Evolutionary conservation across 1,284 basidiomycete species (phyloP), one percentile per base, ranked within the genome.

Genomic region (Microbotryum scabiosae): DNA sequence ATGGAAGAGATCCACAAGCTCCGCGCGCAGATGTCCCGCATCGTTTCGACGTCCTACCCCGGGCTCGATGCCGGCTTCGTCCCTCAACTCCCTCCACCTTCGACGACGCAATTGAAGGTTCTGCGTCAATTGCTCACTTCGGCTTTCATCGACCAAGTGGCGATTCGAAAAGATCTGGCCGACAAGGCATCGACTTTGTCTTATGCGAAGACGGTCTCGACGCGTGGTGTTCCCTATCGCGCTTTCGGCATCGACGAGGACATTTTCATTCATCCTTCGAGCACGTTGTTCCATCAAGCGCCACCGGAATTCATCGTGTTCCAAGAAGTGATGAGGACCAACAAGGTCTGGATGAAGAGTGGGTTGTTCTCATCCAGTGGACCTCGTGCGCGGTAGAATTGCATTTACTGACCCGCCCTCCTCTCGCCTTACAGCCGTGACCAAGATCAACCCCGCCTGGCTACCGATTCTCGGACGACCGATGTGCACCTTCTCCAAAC

Each of bases 1-100:
- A 98, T 99, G 93, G 89, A 97, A 76, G 96, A 99, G 77, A 96
- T 97, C 48, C 93, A 94, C 75, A 97, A 98, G 75, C 80, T 99
- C n/a, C 84, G 93, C 46, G 81, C 84, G 0, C 96, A 97, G 72
- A 87, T 97, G 61, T 88, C 82, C 70, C 84, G 80, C 67, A 92
- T 96, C 56, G 87, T 92, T 1, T 80, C 82, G 59, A 76, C 80
- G 26, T 84, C 85, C 70, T 88, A 88, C 69, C 80, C 85, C 1
- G 81, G 79, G 6, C 75, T 80, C 8, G 80, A 85, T 60, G 77
- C 81, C 1, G 80, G 81, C 14, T 84, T 87, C 67, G 74, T 78
- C 5, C 78, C 79, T 5, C 82, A 84, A 60, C 77, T 91, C 14
- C 73, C 77, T 43, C 90, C 89, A 23, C 91, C 91, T 0, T 84